These are phyloP conservation scores for Trichoderma guizhouense DNA, from an alignment of 2,329 filamentous ascomycete species.

Conservation along the genomic window DNA sequence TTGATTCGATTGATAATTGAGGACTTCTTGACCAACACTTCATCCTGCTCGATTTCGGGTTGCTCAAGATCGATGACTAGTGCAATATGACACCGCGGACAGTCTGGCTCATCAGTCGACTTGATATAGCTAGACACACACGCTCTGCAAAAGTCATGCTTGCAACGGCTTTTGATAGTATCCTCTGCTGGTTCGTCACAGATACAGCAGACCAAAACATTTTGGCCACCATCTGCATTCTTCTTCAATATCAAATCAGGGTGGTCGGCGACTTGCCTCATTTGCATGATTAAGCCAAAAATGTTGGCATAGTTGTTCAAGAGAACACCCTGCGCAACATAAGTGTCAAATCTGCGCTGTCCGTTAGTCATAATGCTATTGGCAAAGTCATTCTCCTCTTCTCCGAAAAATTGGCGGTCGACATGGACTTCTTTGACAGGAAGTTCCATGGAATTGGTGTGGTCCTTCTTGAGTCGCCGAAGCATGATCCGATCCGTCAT, in stretches of 20 bases:
- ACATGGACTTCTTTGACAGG: slow-evolving; percentile 92
- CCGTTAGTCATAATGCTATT: slow-evolving; percentile 93
- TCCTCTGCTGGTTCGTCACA: slow-evolving; percentile 97
- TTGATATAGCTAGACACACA: slow-evolving; percentile 57
- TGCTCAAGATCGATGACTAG: slow-evolving; percentile 91
- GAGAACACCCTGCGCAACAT: slow-evolving; percentile 89
- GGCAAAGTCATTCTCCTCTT: slow-evolving; percentile 94
- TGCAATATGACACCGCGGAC: slow-evolving; percentile 86
- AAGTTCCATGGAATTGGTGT: slow-evolving; percentile 92
- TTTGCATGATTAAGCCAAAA: slow-evolving; percentile 98
- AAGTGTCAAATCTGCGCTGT: slow-evolving; percentile 87
- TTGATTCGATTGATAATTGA: slow-evolving; percentile 98
- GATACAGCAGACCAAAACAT: slow-evolving; percentile 86
- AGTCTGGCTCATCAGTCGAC: slow-evolving; percentile 74
- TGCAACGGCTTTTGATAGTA: slow-evolving; percentile 85
- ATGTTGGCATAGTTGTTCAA: slow-evolving; percentile 99
- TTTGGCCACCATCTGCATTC: slow-evolving; percentile 79
- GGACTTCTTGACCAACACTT: slow-evolving; percentile 81
- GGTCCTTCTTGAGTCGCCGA: slow-evolving; percentile 87
- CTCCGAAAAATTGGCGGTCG: slow-evolving; percentile 93
- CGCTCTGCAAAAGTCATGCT: slow-evolving; percentile 64
- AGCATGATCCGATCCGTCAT: slow-evolving; percentile 95
- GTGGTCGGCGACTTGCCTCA: slow-evolving; percentile 96
- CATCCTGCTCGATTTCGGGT: slow-evolving; percentile 90
- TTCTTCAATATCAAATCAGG: slow-evolving; percentile 92